Percentiles rank a stretch among this genome's conserved stretches.
Evolutionary conservation across 2,329 filamentous ascomycete genomes (phyloP).

Genomic region (Hypoxylon sp.): DNA sequence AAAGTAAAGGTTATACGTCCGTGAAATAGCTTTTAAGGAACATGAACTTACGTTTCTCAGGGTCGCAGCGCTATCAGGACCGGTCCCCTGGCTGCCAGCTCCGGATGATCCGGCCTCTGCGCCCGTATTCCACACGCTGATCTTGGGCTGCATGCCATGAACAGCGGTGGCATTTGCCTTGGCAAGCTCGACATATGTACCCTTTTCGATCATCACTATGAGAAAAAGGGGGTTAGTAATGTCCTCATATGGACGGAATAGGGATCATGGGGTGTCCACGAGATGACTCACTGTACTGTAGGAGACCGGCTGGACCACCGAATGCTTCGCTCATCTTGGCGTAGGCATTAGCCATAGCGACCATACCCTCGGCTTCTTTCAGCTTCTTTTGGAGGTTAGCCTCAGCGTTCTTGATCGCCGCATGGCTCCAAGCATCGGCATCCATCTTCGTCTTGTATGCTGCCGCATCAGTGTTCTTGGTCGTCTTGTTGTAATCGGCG

Average conservation of each 20-base stretch:
- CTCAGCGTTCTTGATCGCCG: conserved; percentile 65
- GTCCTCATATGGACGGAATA: neutral
- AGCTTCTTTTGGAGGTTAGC: conserved; percentile 71
- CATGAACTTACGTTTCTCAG: conserved; percentile 72
- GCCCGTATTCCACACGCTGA: conserved; percentile 90
- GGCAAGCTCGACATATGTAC: conserved; percentile 82
- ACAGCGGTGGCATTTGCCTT: conserved; percentile 83
- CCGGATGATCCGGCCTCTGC: conserved; percentile 59
- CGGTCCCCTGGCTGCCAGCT: conserved; percentile 57
- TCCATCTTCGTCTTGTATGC: conserved; percentile 64
- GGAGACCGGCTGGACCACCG: conserved; percentile 81
- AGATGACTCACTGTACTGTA: conserved; percentile 72
- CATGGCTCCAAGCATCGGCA: conserved; percentile 59
- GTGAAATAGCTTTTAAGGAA: neutral
- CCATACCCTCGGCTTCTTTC: conserved; percentile 82
- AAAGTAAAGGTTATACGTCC: neutral
- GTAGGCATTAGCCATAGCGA: conserved; percentile 86
- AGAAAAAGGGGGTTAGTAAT: conserved; percentile 44
- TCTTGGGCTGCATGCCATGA: conserved; percentile 86
- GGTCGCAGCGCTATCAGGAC: conserved; percentile 70
- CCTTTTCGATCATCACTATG: conserved; percentile 84
- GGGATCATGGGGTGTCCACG: neutral
- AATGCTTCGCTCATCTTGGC: conserved; percentile 78
- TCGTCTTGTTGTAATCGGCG: conserved; percentile 64
- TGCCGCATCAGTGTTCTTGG: conserved; percentile 63